Evolutionary conservation across 441 rosid genomes (phyloP).

Genomic region (Raphanus hybrid): DNA sequence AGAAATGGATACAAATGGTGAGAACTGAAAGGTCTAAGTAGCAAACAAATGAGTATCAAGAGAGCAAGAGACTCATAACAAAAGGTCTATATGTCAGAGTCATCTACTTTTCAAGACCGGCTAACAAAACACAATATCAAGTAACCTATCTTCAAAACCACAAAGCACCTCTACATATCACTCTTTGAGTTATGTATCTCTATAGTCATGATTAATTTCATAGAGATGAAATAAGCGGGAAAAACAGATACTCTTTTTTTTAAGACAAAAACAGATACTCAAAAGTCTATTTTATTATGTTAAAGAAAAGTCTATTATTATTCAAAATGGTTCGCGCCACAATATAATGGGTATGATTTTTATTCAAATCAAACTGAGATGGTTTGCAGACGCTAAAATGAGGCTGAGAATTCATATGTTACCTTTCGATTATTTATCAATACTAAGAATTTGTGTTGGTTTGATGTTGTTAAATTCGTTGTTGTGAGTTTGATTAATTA

Average conservation of each 20-base stretch:
- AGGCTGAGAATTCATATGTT: no score
- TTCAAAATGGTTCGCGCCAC: background rate
- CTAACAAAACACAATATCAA: background rate
- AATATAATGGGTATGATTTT: background rate
- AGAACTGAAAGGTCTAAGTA: background rate
- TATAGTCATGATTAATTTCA: background rate
- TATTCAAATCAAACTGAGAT: background rate
- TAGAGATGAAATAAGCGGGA: background rate
- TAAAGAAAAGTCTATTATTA: background rate
- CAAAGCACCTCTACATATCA: background rate
- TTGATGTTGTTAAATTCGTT: background rate
- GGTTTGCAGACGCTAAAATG: background rate
- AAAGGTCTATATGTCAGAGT: background rate
- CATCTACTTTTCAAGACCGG: background rate
- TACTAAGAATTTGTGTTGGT: background rate
- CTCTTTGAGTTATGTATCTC: background rate
- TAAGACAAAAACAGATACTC: background rate
- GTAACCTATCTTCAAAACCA: background rate
- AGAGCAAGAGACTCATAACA: background rate
- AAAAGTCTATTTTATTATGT: background rate
- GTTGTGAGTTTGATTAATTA: background rate
- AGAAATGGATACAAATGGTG: background rate
- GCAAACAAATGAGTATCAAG: background rate
- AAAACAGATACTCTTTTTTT: no score
- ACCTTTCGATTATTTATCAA: background rate